Evolutionary conservation across 2,329 filamentous ascomycete species (phyloP).

Genomic region (Neocatenulostroma microsporum): DNA sequence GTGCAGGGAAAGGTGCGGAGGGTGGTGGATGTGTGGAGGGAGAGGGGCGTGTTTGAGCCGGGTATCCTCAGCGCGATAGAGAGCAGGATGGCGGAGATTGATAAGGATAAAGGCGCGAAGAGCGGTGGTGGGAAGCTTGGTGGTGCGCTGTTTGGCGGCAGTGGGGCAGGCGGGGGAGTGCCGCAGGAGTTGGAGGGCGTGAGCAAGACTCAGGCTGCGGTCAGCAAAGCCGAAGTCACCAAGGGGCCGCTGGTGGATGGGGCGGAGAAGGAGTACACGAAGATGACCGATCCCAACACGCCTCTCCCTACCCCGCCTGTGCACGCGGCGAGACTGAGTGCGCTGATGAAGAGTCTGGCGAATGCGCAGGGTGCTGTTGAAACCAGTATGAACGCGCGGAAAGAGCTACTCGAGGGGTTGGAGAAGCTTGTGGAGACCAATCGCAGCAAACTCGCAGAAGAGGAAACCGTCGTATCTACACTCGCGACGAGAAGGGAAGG

Average conservation of each 20-base stretch:
- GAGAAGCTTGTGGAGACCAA: constrained; percentile 75
- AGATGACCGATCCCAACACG: constrained; percentile 64
- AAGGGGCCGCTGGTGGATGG: constrained; percentile 59
- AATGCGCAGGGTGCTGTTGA: constrained; percentile 82
- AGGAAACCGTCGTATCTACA: constrained; percentile 59
- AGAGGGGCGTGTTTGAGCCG: constrained; percentile 72
- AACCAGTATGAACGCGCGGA: constrained; percentile 79
- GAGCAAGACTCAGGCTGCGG: constrained; percentile 63
- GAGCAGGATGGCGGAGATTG: constrained; percentile 60
- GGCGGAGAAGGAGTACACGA: constrained; percentile 76
- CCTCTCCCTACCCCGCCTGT: constrained; percentile 74
- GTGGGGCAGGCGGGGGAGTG: constrained; percentile 44
- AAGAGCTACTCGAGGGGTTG: constrained; percentile 66
- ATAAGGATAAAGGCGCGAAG: constrained; percentile 34
- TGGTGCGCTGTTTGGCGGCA: constrained; percentile 62
- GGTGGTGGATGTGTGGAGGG: constrained; percentile 90
- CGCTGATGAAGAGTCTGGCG: constrained; percentile 80
- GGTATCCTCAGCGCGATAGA: constrained; percentile 78
- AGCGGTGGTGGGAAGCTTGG: constrained; percentile 38
- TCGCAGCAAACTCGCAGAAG: constrained; percentile 58
- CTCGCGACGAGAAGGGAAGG: constrained; percentile 59
- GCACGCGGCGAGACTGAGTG: constrained; percentile 80
- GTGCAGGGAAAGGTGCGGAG: constrained; percentile 80
- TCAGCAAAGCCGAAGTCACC: constrained; percentile 64
- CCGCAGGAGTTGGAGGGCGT: constrained; percentile 71